A percentile compares a stretch with the other conserved stretches of the same genome.
phyloP scores from a whole-genome alignment of 805 yeast species.

The Zygosaccharomyces siamensis region DNA sequence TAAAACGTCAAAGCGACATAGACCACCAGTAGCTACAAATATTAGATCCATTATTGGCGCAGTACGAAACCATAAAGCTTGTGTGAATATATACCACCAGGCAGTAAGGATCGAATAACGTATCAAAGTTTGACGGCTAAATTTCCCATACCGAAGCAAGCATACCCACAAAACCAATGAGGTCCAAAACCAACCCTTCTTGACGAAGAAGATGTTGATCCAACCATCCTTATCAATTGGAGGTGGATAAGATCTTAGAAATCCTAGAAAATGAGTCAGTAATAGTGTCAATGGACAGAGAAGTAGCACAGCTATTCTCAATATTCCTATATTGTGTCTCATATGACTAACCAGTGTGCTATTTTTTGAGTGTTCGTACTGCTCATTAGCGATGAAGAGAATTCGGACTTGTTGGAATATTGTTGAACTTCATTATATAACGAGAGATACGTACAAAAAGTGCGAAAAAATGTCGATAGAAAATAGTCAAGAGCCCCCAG shows the following conservation, averaged over 20 bases:
- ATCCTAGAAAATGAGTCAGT: conserved; percentile 43
- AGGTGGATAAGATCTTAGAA: conserved; percentile 33
- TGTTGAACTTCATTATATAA: background rate
- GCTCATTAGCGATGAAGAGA: background rate
- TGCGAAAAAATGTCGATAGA: background rate
- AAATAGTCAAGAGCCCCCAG: conserved; percentile 1
- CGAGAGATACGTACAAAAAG: background rate
- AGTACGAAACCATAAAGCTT: conserved; percentile 69
- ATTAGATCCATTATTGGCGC: conserved; percentile 83
- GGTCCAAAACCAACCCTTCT: conserved; percentile 94
- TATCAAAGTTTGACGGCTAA: conserved; percentile 24
- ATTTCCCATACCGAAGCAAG: conserved; percentile 8
- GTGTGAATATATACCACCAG: conserved; percentile 87
- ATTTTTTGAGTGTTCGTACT: background rate
- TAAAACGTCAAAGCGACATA: conserved; percentile 42
- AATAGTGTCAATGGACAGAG: conserved; percentile 43
- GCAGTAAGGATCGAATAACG: conserved; percentile 53
- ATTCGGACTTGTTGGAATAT: conserved; percentile 1
- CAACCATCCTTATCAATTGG: conserved; percentile 54
- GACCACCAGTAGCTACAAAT: conserved; percentile 78
- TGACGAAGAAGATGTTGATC: conserved; percentile 71
- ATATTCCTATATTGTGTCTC: background rate
- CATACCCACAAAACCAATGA: conserved; percentile 37
- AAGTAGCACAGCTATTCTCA: conserved; percentile 9
- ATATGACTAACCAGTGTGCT: background rate